These are phyloP conservation scores for Poronia punctata DNA, from an alignment of 495 filamentous ascomycete species.

Conservation along the genomic window DNA sequence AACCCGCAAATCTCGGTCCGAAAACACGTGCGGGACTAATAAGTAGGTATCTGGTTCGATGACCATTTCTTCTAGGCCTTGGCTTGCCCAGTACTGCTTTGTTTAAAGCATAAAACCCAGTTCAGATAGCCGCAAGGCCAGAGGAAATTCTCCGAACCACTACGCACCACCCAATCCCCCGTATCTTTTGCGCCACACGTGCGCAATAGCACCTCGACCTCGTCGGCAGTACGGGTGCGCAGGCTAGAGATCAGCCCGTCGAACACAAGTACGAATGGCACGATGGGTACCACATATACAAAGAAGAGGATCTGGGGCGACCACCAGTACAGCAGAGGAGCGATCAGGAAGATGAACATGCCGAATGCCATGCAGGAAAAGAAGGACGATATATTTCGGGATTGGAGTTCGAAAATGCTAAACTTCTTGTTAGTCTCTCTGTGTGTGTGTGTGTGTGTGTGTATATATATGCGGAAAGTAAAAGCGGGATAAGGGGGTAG, in stretches of 20 bases:
- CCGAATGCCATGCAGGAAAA: slow-evolving; percentile 50
- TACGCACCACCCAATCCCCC: slow-evolving; percentile 47
- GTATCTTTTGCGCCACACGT: slow-evolving; percentile 38
- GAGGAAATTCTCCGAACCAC: slow-evolving; percentile 43
- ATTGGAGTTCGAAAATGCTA: slow-evolving; percentile 71
- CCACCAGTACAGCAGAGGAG: slow-evolving; percentile 48
- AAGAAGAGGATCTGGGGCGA: slow-evolving; percentile 53
- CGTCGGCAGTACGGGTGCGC: slow-evolving; percentile 56
- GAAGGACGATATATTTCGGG: slow-evolving; percentile 46
- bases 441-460: neutral
- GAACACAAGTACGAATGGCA: slow-evolving; percentile 57
- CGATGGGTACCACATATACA: slow-evolving; percentile 56
- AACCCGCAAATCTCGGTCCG: too few relatives aligned
- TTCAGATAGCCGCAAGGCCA: slow-evolving; percentile 43
- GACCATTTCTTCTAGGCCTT: too few relatives aligned
- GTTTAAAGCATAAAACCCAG: slow-evolving; percentile 44
- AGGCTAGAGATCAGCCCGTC: slow-evolving; percentile 62
- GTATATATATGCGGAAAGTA: neutral
- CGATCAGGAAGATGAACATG: slow-evolving; percentile 44
- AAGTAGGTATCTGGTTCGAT: too few relatives aligned
- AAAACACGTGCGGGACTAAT: too few relatives aligned
- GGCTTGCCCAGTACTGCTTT: neutral
- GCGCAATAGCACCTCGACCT: slow-evolving; percentile 52
- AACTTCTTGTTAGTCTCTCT: too few relatives aligned
- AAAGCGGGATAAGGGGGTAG: slow-evolving; percentile 3